Evolutionary conservation across 257 asterid species (phyloP).

Genomic region (Jaltomata sinuosa): DNA sequence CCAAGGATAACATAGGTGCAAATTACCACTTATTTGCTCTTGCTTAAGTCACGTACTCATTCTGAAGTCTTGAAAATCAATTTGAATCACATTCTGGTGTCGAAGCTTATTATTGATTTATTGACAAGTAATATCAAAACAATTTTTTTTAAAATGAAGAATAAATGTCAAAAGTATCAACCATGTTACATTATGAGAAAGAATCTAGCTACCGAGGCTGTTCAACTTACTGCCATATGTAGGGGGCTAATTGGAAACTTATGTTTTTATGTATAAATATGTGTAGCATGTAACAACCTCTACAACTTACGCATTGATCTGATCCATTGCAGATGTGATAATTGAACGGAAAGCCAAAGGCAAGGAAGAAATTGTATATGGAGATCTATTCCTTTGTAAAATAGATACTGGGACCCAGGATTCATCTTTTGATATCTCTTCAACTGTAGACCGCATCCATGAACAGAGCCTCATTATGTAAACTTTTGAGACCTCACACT

Average conservation of each 20-base stretch:
- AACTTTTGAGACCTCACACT: conserved; percentile 74
- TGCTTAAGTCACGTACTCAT: neutral
- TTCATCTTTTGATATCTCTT: conserved; percentile 82
- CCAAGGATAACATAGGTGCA: neutral
- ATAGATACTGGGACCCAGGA: conserved; percentile 86
- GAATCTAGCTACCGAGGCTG: neutral
- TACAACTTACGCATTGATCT: conserved; percentile 65
- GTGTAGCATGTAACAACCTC: neutral
- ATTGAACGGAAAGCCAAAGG: conserved; percentile 80
- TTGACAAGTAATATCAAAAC: neutral
- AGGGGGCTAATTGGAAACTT: neutral
- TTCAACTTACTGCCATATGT: neutral
- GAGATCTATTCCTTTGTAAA: conserved; percentile 89
- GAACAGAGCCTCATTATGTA: conserved; percentile 87
- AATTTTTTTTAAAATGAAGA: neutral
- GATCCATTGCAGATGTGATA: conserved; percentile 81
- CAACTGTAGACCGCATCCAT: conserved; percentile 90
- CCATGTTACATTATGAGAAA: neutral
- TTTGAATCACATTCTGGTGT: neutral
- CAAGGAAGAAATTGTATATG: conserved; percentile 76
- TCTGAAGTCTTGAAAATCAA: neutral
- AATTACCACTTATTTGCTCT: neutral
- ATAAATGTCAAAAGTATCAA: neutral
- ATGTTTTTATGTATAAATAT: neutral
- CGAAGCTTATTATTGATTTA: neutral